These are phyloP conservation scores for Candida ovalis DNA, from an alignment of 805 yeast species.

Conservation along the genomic window DNA sequence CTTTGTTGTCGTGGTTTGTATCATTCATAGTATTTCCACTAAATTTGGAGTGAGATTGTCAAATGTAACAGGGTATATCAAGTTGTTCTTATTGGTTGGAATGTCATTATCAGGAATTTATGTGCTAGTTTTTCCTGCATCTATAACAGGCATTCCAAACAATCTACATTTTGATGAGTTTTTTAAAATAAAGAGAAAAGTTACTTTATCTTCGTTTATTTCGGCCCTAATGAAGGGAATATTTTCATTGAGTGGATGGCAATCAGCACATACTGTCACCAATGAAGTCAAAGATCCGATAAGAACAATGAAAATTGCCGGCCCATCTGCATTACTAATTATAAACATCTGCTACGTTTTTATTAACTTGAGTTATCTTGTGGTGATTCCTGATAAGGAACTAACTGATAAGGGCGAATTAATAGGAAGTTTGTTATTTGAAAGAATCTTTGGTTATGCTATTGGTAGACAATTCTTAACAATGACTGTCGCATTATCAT, in stretches of 20 bases:
- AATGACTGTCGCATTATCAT: conserved; percentile 46
- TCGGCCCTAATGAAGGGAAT: conserved; percentile 49
- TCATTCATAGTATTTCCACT: conserved; percentile 57
- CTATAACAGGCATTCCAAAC: conserved; percentile 40
- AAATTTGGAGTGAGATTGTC: conserved; percentile 58
- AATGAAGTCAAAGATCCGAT: conserved; percentile 52
- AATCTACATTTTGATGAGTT: conserved; percentile 33
- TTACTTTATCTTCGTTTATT: conserved; percentile 41
- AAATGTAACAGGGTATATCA: conserved; percentile 59
- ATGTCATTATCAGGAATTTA: conserved; percentile 59
- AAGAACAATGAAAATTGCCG: conserved; percentile 48
- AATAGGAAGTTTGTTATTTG: conserved; percentile 50
- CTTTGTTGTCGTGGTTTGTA: conserved; percentile 34
- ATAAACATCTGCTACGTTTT: conserved; percentile 43
- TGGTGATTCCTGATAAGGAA: conserved; percentile 47
- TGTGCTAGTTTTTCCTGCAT: conserved; percentile 47
- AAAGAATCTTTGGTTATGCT: conserved; percentile 44
- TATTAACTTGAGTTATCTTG: conserved; percentile 47
- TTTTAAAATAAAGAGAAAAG: conserved; percentile 26
- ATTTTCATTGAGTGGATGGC: conserved; percentile 55
- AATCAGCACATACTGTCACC: conserved; percentile 49
- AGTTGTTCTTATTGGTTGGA: conserved; percentile 48
- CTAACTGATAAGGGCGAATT: conserved; percentile 43
- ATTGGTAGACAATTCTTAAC: conserved; percentile 48
- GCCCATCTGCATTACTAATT: conserved; percentile 43